Percentiles rank a stretch among this genome's conserved stretches.
These are phyloP conservation scores for Reticulascus tulasneorum DNA, from an alignment of 2,329 filamentous ascomycete species.

Conservation along the genomic window DNA sequence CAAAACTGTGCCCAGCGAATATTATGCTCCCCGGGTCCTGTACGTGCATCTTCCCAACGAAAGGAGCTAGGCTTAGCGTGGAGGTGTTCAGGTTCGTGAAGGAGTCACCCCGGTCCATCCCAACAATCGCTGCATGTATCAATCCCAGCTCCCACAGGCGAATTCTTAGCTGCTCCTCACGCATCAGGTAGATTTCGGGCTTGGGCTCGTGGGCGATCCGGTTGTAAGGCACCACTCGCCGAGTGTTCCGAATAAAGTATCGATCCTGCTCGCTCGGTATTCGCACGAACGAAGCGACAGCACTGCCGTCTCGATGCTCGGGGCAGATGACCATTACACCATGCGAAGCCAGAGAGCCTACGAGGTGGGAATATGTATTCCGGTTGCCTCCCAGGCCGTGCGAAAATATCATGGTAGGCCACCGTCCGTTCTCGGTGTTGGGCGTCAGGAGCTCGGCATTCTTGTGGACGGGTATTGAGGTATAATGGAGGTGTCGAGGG, in stretches of 20 bases:
- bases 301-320: conserved; percentile 79
- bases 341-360: conserved; percentile 73
- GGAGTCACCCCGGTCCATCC: conserved; percentile 55
- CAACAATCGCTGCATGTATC: conserved; percentile 63
- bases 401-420: conserved; percentile 82
- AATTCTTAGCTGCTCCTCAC: conserved; percentile 70
- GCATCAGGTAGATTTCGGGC: conserved; percentile 60
- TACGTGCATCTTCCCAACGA: conserved; percentile 61
- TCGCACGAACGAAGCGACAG: conserved; percentile 69
- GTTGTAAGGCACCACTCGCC: conserved; percentile 40
- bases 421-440: conserved; percentile 47
- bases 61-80: conserved; percentile 49
- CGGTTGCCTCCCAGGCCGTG: conserved; percentile 78
- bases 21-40: conserved; percentile 68
- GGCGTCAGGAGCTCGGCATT: conserved; percentile 62
- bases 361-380: conserved; percentile 82
- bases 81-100: conserved; percentile 52
- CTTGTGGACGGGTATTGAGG: conserved; percentile 67
- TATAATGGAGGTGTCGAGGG: conserved; percentile 68
- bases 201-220: conserved; percentile 59
- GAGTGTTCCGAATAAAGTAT: conserved; percentile 27
- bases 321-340: conserved; percentile 77
- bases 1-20: conserved; percentile 79
- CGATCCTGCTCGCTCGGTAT: conserved; percentile 46
- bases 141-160: conserved; percentile 76